Percentiles rank a stretch among this genome's conserved stretches.
Conservation (phyloP, 768 basidiomycete species). For the Suillus plorans region DNA sequence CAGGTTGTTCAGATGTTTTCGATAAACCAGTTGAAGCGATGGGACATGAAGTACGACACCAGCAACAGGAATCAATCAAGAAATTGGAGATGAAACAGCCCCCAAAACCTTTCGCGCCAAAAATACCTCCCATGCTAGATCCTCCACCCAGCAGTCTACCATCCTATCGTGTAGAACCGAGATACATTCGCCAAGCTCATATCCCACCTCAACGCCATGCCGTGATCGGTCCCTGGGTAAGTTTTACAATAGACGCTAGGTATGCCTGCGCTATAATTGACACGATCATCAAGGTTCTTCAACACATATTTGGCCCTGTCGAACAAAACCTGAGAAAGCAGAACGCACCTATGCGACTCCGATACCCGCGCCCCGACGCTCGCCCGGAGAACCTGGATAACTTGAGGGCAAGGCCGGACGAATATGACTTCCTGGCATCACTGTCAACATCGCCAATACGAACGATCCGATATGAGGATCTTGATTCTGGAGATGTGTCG, state of each 20-base stretch:
- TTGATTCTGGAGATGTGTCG: slow-evolving; percentile 50
- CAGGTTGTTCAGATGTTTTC: slow-evolving; percentile 57
- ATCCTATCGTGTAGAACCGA: slow-evolving; percentile 48
- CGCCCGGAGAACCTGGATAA: slow-evolving; percentile 8
- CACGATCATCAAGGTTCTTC: slow-evolving; percentile 39
- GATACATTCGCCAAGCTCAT: slow-evolving; percentile 40
- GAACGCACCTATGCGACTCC: slow-evolving; percentile 41
- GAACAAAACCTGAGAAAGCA: slow-evolving; percentile 39
- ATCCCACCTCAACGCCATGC: slow-evolving; percentile 55
- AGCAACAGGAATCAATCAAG: slow-evolving; percentile 19
- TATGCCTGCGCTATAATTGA: not conserved
- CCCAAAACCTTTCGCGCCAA: slow-evolving; percentile 34
- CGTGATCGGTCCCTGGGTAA: slow-evolving; percentile 54
- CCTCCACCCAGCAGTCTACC: slow-evolving; percentile 46
- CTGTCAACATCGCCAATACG: slow-evolving; percentile 43
- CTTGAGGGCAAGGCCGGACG: slow-evolving; percentile 31
- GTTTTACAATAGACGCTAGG: slow-evolving; percentile 15
- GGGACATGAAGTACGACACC: slow-evolving; percentile 47
- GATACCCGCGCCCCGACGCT: slow-evolving; percentile 18
- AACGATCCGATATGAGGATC: slow-evolving; percentile 41
- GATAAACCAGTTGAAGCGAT: slow-evolving; percentile 44
- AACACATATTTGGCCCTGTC: slow-evolving; percentile 41
- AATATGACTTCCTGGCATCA: slow-evolving; percentile 53
- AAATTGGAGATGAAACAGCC: slow-evolving; percentile 24
- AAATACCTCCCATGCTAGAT: slow-evolving; percentile 31